Evolutionary conservation across 257 asterid genomes (phyloP).

Genomic region (Petunia axillaris): DNA sequence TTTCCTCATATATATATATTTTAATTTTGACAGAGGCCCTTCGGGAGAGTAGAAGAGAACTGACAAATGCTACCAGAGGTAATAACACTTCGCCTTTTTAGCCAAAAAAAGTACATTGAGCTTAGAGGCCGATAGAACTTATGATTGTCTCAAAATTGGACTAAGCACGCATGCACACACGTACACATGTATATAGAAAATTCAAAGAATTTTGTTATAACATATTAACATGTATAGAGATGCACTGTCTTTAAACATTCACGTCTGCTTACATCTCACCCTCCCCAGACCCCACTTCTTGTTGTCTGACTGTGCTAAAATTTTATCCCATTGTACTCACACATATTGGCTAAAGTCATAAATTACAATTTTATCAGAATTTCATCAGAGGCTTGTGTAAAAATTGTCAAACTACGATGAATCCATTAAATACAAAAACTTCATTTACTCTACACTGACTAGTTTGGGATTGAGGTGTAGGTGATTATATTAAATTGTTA

Average conservation of each 20-base stretch:
- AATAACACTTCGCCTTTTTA: background rate
- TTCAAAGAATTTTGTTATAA: background rate
- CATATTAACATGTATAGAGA: background rate
- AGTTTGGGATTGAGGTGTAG: background rate
- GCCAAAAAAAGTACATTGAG: background rate
- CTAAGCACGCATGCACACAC: background rate
- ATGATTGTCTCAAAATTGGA: background rate
- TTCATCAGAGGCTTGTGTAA: background rate
- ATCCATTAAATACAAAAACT: background rate
- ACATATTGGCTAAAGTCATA: background rate
- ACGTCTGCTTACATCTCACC: background rate
- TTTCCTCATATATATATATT: no score
- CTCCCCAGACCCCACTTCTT: no score
- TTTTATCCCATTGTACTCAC: background rate
- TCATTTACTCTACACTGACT: background rate
- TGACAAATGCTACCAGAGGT: conserved; percentile 89
- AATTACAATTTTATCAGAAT: background rate
- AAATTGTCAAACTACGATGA: background rate
- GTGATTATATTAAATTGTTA: background rate
- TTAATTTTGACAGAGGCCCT: conserved; percentile 61
- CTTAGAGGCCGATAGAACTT: background rate
- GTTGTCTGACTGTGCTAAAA: background rate
- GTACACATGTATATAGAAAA: background rate
- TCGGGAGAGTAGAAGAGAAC: conserved; percentile 78
- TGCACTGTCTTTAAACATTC: background rate